Conservation (phyloP, 2,329 filamentous ascomycete species). For the Achaetomium macrosporum region DNA sequence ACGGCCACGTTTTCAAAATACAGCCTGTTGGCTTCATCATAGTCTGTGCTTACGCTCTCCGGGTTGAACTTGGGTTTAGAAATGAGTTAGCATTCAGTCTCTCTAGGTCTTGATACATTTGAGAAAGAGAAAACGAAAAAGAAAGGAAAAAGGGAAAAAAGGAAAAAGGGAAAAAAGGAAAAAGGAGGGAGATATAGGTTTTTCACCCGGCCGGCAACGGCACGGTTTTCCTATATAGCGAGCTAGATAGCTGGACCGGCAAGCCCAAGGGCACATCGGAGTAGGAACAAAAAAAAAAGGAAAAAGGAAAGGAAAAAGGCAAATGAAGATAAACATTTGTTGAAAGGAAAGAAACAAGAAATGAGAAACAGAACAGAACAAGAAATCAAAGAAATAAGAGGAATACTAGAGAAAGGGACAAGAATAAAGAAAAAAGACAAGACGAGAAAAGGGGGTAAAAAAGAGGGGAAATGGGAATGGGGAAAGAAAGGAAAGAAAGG, state of each 20-base stretch:
- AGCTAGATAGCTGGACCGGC: too few species aligned
- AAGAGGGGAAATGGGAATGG: neutral
- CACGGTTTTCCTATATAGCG: too few species aligned
- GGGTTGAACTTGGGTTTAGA: slow-evolving; percentile 64
- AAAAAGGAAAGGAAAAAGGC: neutral
- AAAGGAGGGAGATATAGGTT: too few species aligned
- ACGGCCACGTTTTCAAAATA: slow-evolving; percentile 96
- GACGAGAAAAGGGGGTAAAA: neutral
- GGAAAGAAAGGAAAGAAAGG: neutral
- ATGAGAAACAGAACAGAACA: neutral
- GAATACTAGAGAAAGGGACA: too few species aligned
- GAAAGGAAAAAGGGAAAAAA: neutral
- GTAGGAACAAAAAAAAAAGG: too few species aligned
- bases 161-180: too few species aligned
- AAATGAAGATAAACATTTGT: too few species aligned
- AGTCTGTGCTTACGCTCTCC: slow-evolving; percentile 84
- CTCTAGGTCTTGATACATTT: too few species aligned
- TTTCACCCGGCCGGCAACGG: too few species aligned
- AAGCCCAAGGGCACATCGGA: too few species aligned
- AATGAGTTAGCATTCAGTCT: too few species aligned
- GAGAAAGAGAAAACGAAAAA: neutral
- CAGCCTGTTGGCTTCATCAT: slow-evolving; percentile 86
- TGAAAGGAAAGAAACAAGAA: too few species aligned
- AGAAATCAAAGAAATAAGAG: neutral
- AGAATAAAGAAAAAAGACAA: neutral